Base-by-base conservation (phyloP, 176 grass and related monocot species). In the Oryza brachyantha region DNA sequence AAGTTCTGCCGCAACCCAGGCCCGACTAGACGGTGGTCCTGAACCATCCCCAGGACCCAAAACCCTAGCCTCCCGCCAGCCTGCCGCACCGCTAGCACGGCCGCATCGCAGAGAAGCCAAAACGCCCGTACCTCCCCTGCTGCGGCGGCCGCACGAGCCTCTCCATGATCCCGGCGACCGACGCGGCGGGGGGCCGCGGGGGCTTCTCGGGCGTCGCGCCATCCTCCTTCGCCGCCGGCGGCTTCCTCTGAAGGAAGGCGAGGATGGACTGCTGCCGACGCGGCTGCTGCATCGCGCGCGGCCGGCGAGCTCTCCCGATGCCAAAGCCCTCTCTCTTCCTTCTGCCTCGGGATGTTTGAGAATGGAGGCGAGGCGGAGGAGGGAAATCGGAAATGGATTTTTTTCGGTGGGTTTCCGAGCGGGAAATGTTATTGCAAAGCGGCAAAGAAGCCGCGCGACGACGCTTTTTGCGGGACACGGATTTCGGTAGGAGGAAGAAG, bases 211-310 rank as follows among this genome's bases (percentile, higher is more conserved):
- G 84, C 21, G 83, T 61, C 31, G 91, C 79, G 46, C 91, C 87
- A 62, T 86, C 94, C n/a, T 34, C 94, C n/a, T 28, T 74, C 59
- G 67, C 54, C 64, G 59, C 46, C 24, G 83, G 62, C 68, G 81
- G 70, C 64, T 83, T 76, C 69, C 75, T 96, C 41, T 84, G 70
- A 66, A 90, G 74, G 85, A 97, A 97, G 19, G 95, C 86, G 83
- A 90, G 91, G 58, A 98, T 90, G 29, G 95, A 98, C 70, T 88
- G 86, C 77, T 97, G 93, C 66, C 81, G 78, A 32, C 84, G 75
- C 52, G 54, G 61, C 43, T 74, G 86, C 54, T 84, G 71, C 81
- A 91, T 90, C 64, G 64, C n/a, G 31, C n/a, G n/a, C n/a, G 70
- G 19, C 34, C 5, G 40, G 25, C 73, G 61, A 65, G 14, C 5